A percentile compares a stretch with the other conserved stretches of the same genome.
These are phyloP conservation scores for Kodamaea sp. DNA, from an alignment of 1,139 yeast genomes.

Conservation along the genomic window DNA sequence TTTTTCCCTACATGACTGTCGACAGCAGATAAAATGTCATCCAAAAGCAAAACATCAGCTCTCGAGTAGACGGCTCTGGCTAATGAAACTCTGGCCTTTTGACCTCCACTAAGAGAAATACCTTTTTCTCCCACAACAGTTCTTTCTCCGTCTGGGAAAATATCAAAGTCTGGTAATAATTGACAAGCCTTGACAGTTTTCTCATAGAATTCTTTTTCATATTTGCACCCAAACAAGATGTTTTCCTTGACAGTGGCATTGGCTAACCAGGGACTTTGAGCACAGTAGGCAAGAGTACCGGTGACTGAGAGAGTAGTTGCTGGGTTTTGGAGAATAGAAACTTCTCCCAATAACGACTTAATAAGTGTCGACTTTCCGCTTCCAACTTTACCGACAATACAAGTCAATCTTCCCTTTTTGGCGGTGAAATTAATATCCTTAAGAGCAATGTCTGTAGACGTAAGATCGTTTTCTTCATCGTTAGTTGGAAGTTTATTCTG, in stretches of 20 bases:
- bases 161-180: constrained; percentile 21
- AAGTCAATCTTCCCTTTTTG: constrained; percentile 25
- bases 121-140: constrained; percentile 30
- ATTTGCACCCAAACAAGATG: constrained; percentile 24
- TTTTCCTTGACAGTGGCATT: constrained; percentile 25
- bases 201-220: constrained; percentile 19
- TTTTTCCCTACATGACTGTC: constrained; percentile 29
- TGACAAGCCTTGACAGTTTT: constrained; percentile 24
- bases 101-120: constrained; percentile 29
- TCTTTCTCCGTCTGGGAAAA: constrained; percentile 26
- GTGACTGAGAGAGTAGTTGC: constrained; percentile 14
- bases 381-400: constrained; percentile 32
- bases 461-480: constrained; percentile 12
- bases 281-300: constrained; percentile 28
- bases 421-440: constrained; percentile 23
- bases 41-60: constrained; percentile 25
- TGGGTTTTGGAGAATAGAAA: constrained; percentile 13
- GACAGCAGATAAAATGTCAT: constrained; percentile 28
- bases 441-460: constrained; percentile 18
- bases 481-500: constrained; percentile 9
- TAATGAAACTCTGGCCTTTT: constrained; percentile 28
- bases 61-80: constrained; percentile 28
- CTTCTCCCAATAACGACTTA: constrained; percentile 26
- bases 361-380: constrained; percentile 31
- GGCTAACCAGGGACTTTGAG: constrained; percentile 26